Evolutionary conservation across 2,329 filamentous ascomycete species (phyloP), one percentile per base, ranked within the genome.

Genomic region (Fusarium concolor): DNA sequence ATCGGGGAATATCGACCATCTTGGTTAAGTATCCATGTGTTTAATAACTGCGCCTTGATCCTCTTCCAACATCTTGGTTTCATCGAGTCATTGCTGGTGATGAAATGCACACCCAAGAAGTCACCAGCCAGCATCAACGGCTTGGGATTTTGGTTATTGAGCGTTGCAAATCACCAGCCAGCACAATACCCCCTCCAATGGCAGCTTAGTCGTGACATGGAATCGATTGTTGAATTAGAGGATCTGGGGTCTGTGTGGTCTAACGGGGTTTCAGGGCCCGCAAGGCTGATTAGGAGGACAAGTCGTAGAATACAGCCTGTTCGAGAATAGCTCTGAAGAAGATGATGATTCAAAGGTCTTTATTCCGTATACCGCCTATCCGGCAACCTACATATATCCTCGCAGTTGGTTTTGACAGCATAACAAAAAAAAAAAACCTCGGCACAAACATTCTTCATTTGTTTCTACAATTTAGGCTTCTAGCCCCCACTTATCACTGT

Each of bases 291-390:
- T 53, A 10, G 20, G 37, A 43, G 45, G 35, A 33, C 56, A 20
- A 46, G 49, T 68, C 46, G 47, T 46, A 47, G 33, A 43, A 68
- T 68, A 42, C 18, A 62, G 24, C 65, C 55, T 45, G 45, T 65
- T 47, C n/a, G 12, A 51, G 56, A 20, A 47, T 55, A 31, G 18
- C 44, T 49, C 45, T 33, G n/a, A 38, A 18, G 17, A 50, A 10
- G 26, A 26, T 14, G 41, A n/a, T 54, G 20, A 35, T n/a, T 44
- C 18, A 22, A 58, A 41, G 47, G 15, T 9, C 26, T 26, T 10
- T 17, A 42, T 39, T 14, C 20, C 6, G 22, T 24, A 38, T 24
- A 12, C 24, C 14, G 26, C 11, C 12, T 54, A 28, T 38, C 3
- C 2, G 22, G 47, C 35, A 20, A 22, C 12, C 10, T 12, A 31